Percentiles rank a stretch among this genome's conserved stretches.
Evolutionary conservation across 345 rosid species (phyloP).

Genomic region (Euphorbia lathyris): DNA sequence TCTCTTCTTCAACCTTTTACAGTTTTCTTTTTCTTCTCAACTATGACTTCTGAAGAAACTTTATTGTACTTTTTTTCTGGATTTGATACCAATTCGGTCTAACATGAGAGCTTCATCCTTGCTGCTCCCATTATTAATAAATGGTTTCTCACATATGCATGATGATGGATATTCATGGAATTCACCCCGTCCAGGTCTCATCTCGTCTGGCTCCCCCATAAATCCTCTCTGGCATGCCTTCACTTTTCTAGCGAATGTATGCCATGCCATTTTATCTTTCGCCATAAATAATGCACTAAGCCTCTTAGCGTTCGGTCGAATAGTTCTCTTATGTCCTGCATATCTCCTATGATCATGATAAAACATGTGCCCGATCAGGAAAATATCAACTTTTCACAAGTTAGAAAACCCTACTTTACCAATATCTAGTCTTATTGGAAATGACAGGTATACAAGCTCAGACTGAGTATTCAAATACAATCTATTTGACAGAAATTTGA

Average conservation of each 20-base stretch:
- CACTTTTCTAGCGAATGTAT: constrained; percentile 73
- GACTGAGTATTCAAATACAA: background rate
- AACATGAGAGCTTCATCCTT: constrained; percentile 8
- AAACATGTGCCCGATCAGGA: background rate
- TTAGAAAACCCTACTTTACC: background rate
- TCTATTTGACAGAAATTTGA: background rate
- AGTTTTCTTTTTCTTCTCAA: constrained; percentile 24
- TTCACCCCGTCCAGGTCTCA: constrained; percentile 84
- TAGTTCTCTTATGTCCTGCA: constrained; percentile 92
- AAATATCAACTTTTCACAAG: background rate
- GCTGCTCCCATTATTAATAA: constrained; percentile 19
- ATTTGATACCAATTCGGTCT: constrained; percentile 11
- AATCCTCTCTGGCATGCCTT: constrained; percentile 88
- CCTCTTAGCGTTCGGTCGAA: constrained; percentile 89
- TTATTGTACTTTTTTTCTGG: background rate
- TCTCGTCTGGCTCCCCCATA: constrained; percentile 95
- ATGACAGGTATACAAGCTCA: background rate
- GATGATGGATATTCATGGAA: constrained; percentile 82
- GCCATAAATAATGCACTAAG: constrained; percentile 72
- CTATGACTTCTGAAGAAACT: constrained; percentile 14
- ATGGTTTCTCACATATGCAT: constrained; percentile 73
- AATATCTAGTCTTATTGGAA: background rate
- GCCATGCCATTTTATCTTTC: constrained; percentile 73
- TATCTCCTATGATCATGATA: constrained; percentile 57
- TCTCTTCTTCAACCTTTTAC: constrained; percentile 21